These are phyloP conservation scores for Fusarium graminum DNA, from an alignment of 2,329 filamentous ascomycete species.

Conservation along the genomic window DNA sequence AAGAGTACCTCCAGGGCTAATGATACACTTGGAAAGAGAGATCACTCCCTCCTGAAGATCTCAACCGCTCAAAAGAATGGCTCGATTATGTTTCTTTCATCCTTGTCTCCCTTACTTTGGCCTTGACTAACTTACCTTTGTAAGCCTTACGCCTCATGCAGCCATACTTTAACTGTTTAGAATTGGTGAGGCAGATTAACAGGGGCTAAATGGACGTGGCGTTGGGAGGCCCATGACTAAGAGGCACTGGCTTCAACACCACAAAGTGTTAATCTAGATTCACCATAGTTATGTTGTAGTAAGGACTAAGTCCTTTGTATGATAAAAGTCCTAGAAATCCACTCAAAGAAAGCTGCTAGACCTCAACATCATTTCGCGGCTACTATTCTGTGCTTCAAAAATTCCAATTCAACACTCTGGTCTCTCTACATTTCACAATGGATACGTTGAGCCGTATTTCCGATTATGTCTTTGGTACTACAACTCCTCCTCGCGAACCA, in stretches of 20 bases:
- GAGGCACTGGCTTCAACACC: slow-evolving; percentile 35
- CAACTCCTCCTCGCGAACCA: slow-evolving; percentile 27
- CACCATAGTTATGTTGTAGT: slow-evolving; percentile 11
- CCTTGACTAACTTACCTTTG: slow-evolving; percentile 1
- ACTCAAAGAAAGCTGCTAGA: background rate
- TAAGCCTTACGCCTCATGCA: slow-evolving; percentile 20
- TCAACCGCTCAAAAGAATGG: slow-evolving; percentile 32
- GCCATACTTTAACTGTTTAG: slow-evolving; percentile 1
- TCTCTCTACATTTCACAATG: slow-evolving; percentile 18
- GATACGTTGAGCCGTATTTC: slow-evolving; percentile 37
- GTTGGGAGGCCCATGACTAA: slow-evolving; percentile 41
- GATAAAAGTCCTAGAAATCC: slow-evolving; percentile 32
- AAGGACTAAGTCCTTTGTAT: slow-evolving; percentile 32
- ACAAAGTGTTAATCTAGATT: slow-evolving; percentile 19
- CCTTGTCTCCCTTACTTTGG: background rate
- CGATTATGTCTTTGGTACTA: slow-evolving; percentile 38
- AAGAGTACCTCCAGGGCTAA: slow-evolving; percentile 37
- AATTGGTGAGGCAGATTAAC: slow-evolving; percentile 30
- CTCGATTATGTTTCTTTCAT: background rate
- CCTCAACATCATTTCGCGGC: background rate
- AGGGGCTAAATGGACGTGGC: slow-evolving; percentile 28
- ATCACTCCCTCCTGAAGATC: slow-evolving; percentile 33
- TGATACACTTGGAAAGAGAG: slow-evolving; percentile 41
- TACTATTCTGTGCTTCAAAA: background rate
- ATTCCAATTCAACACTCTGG: background rate